A percentile compares a stretch with the other conserved stretches of the same genome.
Conservation (phyloP, 208 protist genomes). For the Novymonas esmeraldas region DNA sequence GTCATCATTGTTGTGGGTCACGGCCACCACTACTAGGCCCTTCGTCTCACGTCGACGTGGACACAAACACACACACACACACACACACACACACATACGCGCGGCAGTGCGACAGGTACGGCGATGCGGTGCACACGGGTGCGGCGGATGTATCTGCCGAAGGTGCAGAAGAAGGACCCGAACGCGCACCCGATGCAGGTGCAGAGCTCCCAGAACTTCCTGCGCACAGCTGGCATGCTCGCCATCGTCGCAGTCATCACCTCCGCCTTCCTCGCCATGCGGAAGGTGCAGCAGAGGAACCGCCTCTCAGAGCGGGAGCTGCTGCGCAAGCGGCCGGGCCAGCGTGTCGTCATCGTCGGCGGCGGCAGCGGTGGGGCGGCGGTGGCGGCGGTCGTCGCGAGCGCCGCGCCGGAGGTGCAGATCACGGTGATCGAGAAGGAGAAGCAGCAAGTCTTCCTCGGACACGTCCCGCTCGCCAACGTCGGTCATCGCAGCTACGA, state of each 20-base stretch:
- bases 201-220: constrained; percentile 53
- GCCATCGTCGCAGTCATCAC: constrained; percentile 37
- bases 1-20: too few species aligned
- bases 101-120: too few species aligned
- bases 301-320: constrained; percentile 38
- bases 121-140: constrained; percentile 22
- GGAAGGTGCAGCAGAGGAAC: constrained; percentile 44
- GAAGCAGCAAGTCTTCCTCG: constrained; percentile 62
- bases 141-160: constrained; percentile 72
- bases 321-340: constrained; percentile 31
- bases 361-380: constrained; percentile 67
- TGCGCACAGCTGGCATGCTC: constrained; percentile 31
- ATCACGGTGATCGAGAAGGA: constrained; percentile 87
- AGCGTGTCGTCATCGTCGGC: constrained; percentile 79
- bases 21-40: too few species aligned
- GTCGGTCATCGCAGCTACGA: constrained; percentile 91
- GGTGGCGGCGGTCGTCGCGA: constrained; percentile 62
- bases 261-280: constrained; percentile 42
- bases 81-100: constrained; percentile 1
- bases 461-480: constrained; percentile 65
- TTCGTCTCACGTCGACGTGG: too few species aligned
- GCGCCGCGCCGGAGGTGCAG: constrained; percentile 45
- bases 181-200: constrained; percentile 60
- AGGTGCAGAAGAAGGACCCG: constrained; percentile 25
- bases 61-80: not conserved